phyloP scores from a whole-genome alignment of 441 rosid genomes.

The Rhodomyrtus psidioides region DNA sequence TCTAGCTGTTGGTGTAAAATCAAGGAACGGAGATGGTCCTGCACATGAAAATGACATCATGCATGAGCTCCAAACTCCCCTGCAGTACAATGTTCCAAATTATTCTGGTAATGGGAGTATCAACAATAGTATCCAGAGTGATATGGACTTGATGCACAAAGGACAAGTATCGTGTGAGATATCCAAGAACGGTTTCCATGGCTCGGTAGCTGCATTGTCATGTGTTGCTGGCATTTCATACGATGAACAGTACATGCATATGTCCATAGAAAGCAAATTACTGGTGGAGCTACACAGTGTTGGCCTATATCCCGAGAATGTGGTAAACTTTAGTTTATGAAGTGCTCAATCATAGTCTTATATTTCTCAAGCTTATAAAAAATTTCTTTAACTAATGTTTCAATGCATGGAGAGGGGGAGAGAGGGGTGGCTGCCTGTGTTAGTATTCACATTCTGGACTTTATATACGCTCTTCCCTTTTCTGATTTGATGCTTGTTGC shows the following conservation, averaged over 20 bases:
- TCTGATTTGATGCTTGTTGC: conserved; percentile 15
- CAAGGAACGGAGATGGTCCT: conserved; percentile 64
- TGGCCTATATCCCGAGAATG: conserved; percentile 69
- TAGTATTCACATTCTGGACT: not conserved
- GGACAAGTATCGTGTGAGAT: conserved; percentile 32
- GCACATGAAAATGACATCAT: conserved; percentile 72
- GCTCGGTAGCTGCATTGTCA: conserved; percentile 27
- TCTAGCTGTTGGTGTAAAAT: conserved; percentile 52
- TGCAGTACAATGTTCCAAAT: conserved; percentile 44
- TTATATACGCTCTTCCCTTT: not conserved
- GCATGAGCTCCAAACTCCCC: conserved; percentile 53
- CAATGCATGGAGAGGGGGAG: not conserved
- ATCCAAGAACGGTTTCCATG: conserved; percentile 27
- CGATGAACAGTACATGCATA: conserved; percentile 55
- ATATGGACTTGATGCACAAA: conserved; percentile 32
- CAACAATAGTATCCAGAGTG: conserved; percentile 34
- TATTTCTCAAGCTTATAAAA: not conserved
- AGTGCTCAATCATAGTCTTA: not conserved
- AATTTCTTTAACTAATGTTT: not conserved
- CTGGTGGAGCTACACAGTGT: conserved; percentile 81
- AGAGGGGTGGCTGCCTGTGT: not conserved
- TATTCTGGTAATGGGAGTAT: conserved; percentile 57
- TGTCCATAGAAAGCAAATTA: conserved; percentile 72
- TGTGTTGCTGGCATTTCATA: conserved; percentile 27
- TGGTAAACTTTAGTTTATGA: conserved; percentile 41